These are phyloP conservation scores for Russula lepida DNA, from an alignment of 768 basidiomycete genomes.

Conservation along the genomic window DNA sequence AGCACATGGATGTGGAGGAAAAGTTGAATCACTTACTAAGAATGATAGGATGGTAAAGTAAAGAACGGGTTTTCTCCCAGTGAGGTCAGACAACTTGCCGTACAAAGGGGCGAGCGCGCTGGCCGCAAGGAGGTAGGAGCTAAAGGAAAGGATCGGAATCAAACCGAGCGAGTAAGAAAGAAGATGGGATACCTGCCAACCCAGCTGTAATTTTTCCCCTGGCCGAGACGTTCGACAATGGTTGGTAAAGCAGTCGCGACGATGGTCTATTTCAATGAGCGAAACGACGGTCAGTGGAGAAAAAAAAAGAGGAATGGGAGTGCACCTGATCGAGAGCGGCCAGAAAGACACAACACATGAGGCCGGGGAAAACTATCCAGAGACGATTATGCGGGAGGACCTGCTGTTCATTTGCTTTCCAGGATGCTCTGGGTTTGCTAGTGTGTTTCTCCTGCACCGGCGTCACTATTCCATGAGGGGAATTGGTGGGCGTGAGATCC, in stretches of 20 bases:
- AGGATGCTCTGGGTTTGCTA: slow-evolving; percentile 28
- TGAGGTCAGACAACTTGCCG: slow-evolving; percentile 64
- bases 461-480: background rate
- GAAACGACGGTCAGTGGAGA: background rate
- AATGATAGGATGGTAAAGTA: slow-evolving; percentile 60
- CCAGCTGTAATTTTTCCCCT: slow-evolving; percentile 41
- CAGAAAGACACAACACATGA: slow-evolving; percentile 38
- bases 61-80: slow-evolving; percentile 63
- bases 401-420: slow-evolving; percentile 35
- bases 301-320: background rate
- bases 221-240: slow-evolving; percentile 38
- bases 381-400: slow-evolving; percentile 37
- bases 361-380: slow-evolving; percentile 35
- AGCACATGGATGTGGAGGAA: background rate
- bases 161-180: background rate
- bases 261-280: slow-evolving; percentile 29
- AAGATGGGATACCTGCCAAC: slow-evolving; percentile 34
- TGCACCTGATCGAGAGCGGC: slow-evolving; percentile 42
- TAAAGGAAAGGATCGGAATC: slow-evolving; percentile 23
- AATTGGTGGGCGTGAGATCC: background rate
- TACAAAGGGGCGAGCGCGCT: slow-evolving; percentile 63
- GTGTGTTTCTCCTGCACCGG: background rate
- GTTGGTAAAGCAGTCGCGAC: slow-evolving; percentile 45
- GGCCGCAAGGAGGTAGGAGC: slow-evolving; percentile 67
- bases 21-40: slow-evolving; percentile 38